Conservation (phyloP, 2,329 filamentous ascomycete species). For the Sarocladiaceae sp. region DNA sequence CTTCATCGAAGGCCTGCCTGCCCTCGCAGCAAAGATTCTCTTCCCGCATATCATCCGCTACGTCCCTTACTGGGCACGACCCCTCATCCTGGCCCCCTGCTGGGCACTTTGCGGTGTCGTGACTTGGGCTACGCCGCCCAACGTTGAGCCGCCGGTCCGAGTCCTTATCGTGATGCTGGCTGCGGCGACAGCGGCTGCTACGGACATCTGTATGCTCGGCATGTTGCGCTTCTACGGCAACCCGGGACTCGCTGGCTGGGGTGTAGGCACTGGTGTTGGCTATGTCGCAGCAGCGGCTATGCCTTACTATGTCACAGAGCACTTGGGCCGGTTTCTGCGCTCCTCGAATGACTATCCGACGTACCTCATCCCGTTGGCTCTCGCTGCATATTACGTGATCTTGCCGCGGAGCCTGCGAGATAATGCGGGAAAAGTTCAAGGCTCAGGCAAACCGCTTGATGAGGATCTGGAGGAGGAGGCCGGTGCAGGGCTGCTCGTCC, state of each 20-base stretch:
- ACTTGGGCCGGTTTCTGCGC: slow-evolving; percentile 21
- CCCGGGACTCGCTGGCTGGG: slow-evolving; percentile 28
- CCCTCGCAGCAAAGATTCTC: slow-evolving; percentile 21
- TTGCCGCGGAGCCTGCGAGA: no score
- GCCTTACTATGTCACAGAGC: slow-evolving; percentile 23
- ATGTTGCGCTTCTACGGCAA: slow-evolving; percentile 23
- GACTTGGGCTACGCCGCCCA: slow-evolving; percentile 23
- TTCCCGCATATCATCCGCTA: slow-evolving; percentile 22
- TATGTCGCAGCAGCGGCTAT: slow-evolving; percentile 20
- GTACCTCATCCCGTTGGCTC: slow-evolving; percentile 19
- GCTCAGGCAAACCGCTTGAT: slow-evolving; percentile 13
- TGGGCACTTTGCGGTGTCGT: slow-evolving; percentile 19
- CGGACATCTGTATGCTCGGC: slow-evolving; percentile 26
- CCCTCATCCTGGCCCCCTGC: slow-evolving; percentile 18
- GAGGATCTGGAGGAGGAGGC: slow-evolving; percentile 15
- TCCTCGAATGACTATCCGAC: slow-evolving; percentile 21
- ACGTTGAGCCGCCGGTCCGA: slow-evolving; percentile 24
- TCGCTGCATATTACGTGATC: slow-evolving; percentile 22
- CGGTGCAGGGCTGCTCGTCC: slow-evolving; percentile 31
- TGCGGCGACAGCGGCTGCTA: slow-evolving; percentile 21
- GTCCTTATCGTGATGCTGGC: slow-evolving; percentile 23
- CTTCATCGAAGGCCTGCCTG: slow-evolving; percentile 25
- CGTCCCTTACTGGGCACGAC: slow-evolving; percentile 22
- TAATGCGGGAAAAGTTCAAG: no score
- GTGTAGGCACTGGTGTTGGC: slow-evolving; percentile 25